These are phyloP conservation scores for Parafenestella ontariensis DNA, from an alignment of 2,329 filamentous ascomycete genomes.

Conservation along the genomic window DNA sequence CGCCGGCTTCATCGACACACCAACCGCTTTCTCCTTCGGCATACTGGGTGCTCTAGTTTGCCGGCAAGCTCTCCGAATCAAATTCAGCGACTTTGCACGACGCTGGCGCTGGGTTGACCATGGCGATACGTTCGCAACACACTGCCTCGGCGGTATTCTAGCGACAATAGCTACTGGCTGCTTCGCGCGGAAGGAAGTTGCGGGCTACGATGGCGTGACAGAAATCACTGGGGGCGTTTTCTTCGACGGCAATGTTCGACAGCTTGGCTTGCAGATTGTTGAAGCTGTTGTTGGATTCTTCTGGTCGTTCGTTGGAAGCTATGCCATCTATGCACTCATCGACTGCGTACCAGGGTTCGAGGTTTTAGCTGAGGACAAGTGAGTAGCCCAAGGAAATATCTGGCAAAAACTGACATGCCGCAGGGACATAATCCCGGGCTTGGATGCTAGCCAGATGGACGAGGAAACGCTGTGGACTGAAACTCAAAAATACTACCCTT, in stretches of 20 bases:
- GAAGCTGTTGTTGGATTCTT: constrained; percentile 60
- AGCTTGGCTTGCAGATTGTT: constrained; percentile 59
- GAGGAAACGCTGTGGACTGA: constrained; percentile 52
- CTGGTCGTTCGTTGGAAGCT: constrained; percentile 60
- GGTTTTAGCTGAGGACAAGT: constrained; percentile 61
- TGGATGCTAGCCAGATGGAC: constrained; percentile 61
- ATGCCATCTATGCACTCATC: constrained; percentile 58
- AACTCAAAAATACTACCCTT: constrained; percentile 47
- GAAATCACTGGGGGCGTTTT: constrained; percentile 60
- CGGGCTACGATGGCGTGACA: constrained; percentile 60
- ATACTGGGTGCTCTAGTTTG: constrained; percentile 57
- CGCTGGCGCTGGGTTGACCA: constrained; percentile 61
- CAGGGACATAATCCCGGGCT: constrained; percentile 56
- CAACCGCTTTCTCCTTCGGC: constrained; percentile 58
- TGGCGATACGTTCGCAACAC: constrained; percentile 63
- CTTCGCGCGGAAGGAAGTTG: constrained; percentile 60
- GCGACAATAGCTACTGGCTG: constrained; percentile 60
- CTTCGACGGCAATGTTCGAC: constrained; percentile 60
- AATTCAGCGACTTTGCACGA: constrained; percentile 58
- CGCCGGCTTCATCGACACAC: constrained; percentile 59
- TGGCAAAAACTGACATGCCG: constrained; percentile 7
- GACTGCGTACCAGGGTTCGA: constrained; percentile 62
- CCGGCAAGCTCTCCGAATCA: constrained; percentile 61
- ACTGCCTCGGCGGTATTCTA: constrained; percentile 60
- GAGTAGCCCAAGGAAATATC: constrained; percentile 33